Percentiles rank a stretch among this genome's conserved stretches.
phyloP scores from a whole-genome alignment of 306 rosid genomes.

The Rosa chinensis region DNA sequence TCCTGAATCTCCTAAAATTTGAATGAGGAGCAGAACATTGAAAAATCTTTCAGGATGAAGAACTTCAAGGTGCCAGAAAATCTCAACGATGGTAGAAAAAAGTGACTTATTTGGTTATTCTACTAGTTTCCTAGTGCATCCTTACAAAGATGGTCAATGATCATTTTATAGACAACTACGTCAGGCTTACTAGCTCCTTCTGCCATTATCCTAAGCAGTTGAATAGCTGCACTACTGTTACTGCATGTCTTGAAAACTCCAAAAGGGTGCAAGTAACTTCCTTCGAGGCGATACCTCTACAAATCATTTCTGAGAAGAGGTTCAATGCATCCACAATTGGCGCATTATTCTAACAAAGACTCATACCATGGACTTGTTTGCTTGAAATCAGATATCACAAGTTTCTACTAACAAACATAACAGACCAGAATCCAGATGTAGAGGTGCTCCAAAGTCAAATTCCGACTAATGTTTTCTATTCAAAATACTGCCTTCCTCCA shows the following conservation, averaged over 20 bases:
- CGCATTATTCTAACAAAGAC: neutral
- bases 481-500: neutral
- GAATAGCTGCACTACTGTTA: neutral
- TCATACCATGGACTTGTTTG: neutral
- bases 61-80: neutral
- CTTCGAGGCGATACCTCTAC: neutral
- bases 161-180: neutral
- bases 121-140: neutral
- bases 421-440: neutral
- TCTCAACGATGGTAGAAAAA: neutral
- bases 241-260: neutral
- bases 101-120: neutral
- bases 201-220: neutral
- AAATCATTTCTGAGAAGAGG: neutral
- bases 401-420: neutral
- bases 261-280: neutral
- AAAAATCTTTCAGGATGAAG: neutral
- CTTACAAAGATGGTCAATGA: neutral
- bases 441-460: neutral
- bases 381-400: neutral
- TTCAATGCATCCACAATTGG: neutral
- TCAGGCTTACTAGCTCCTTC: neutral
- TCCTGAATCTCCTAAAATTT: neutral
- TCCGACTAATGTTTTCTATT: neutral
- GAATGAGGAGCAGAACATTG: neutral